Base-by-base conservation (phyloP, 352 stramenopile genomes). In the Thraustochytrium striatum region DNA sequence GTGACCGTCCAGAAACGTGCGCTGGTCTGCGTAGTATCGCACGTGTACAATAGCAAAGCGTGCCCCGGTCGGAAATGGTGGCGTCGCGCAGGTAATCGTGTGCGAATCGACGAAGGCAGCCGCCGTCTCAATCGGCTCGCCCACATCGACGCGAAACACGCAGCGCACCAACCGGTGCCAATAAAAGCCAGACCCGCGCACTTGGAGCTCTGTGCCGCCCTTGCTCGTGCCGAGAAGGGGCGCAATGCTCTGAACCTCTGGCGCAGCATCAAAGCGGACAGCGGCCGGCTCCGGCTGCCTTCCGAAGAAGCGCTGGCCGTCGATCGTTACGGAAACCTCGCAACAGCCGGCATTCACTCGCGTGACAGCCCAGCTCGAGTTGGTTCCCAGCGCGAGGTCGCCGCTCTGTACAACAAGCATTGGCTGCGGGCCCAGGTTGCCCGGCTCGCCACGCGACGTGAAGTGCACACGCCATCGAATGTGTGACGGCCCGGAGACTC, bases 271-370 rank as follows among this genome's bases (percentile, higher is more conserved):
- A 38, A 59, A 73, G 8, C 62, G 36, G 25, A 53, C 57, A 16
- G 25, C 11, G 3, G 41, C 28, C 11, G 62, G 3, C 2, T 57
- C 28, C 35, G 62, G n/a, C n/a, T n/a, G n/a, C n/a, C n/a, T n/a
- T n/a, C n/a, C n/a, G n/a, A n/a, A 59, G 25, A 61, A 73, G 19
- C 47, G 62, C 28, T 73, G 62, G 9, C 69, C 69, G 39, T 79
- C 69, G 9, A 79, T 47, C 3, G 69, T 69, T 9, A 79, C 69
- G 5, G 5, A 3, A 3, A 69, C n/a, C 3, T 19, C 21, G 39
- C 69, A 79, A 30, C 69, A 79, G 11, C 7, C 69, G 0, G 11
- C 69, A 55, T 79, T 47, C 1, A 69, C 16, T 3, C 55, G 32
- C n/a, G 44, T 57, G 8, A 61, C 55, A n/a, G 32, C n/a, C 25